A percentile compares a stretch with the other conserved stretches of the same genome.
Conservation (phyloP, 2,329 filamentous ascomycete species). For the Botrytis aclada region DNA sequence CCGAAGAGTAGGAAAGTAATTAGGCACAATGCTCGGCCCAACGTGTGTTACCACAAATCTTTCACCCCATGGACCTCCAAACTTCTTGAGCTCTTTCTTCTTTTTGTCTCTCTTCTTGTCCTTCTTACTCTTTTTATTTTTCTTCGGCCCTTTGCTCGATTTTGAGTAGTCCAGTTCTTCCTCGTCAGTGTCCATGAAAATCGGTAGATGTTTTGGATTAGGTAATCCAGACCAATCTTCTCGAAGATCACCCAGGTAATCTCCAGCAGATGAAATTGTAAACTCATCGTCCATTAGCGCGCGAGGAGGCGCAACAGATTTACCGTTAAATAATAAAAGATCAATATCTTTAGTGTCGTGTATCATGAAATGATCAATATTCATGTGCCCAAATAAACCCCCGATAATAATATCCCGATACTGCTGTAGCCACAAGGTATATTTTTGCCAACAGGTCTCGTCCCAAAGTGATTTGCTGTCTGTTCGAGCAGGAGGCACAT, state of each 20-base stretch:
- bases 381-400: conserved; percentile 91
- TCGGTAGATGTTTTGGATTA: conserved; percentile 34
- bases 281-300: conserved; percentile 53
- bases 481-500: conserved; percentile 88
- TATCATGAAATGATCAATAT: conserved; percentile 94
- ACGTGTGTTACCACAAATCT: conserved; percentile 80
- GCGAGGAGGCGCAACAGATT: conserved; percentile 35
- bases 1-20: conserved; percentile 85
- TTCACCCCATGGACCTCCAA: conserved; percentile 80
- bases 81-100: conserved; percentile 57
- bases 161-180: not conserved
- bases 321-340: conserved; percentile 46
- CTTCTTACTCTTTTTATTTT: conserved; percentile 50
- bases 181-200: not conserved
- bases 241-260: conserved; percentile 78
- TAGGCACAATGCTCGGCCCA: conserved; percentile 84
- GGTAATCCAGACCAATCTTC: conserved; percentile 76
- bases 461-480: conserved; percentile 87
- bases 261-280: conserved; percentile 62
- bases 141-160: conserved; percentile 27
- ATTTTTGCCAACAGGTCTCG: conserved; percentile 98
- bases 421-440: conserved; percentile 83
- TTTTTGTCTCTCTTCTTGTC: conserved; percentile 50
- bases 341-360: conserved; percentile 79
- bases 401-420: conserved; percentile 86